Base-by-base conservation (phyloP, 2,329 filamentous ascomycete species). In the Penicillium sp. region DNA sequence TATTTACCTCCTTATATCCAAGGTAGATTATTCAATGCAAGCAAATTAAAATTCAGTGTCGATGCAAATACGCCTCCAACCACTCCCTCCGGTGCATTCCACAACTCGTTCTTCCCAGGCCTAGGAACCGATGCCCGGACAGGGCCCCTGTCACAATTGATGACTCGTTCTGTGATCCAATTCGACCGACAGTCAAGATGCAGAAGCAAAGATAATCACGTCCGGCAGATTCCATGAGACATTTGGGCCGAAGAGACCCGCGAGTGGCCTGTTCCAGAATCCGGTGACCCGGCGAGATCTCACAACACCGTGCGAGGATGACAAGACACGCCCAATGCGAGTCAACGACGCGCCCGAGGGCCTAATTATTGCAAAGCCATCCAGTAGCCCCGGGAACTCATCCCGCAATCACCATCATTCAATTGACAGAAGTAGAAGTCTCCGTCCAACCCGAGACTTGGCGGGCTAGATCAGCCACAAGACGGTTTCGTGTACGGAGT, bases 201-300 rank as follows among this genome's bases (percentile, higher is more conserved):
- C 61, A 66, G 59, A 62, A 62, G 61, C 59, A 67, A 37, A 59
- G 59, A 54, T 56, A 51, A 38, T 48, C 54, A 61, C 54, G 61
- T 66, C 61, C 64, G 59, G 57, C 58, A 56, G 54, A 50, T 61
- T 62, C 62, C 65, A 62, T 67, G 61, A 67, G 64, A 67, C 64
- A 64, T 67, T 67, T 67, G 50, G 61, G 57, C 64, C 64, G 63
- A 64, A 62, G 54, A 60, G 54, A 56, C 61, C 60, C 57, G 61
- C 65, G 62, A 67, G 65, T 67, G 65, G 65, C 61, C 64, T 61
- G 58, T 64, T 67, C 62, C 49, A 67, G 51, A 67, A 67, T 67
- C 64, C 65, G 65, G 62, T 64, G 62, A 61, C 64, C 65, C 65
- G 60, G 54, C 59, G 58, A 62, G 55, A 59, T 62, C 62, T 67